A percentile compares a stretch with the other conserved stretches of the same genome.
Conservation (phyloP, 2,329 filamentous ascomycete genomes). For the Pestalotiopsis sp. region DNA sequence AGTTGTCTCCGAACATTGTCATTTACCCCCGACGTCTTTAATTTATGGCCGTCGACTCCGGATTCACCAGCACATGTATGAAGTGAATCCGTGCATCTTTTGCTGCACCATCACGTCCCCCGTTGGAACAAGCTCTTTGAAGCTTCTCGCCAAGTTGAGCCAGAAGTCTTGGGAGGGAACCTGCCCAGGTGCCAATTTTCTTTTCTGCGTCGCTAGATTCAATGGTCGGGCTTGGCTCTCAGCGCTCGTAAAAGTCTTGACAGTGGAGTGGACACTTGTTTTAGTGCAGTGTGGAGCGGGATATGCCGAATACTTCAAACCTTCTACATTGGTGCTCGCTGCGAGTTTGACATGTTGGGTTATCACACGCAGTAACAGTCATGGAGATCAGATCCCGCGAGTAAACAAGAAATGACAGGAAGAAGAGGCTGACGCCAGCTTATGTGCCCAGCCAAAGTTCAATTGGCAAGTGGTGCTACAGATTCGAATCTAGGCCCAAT, state of each 20-base stretch:
- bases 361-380: background rate
- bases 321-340: background rate
- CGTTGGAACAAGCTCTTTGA: conserved; percentile 8
- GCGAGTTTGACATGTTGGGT: background rate
- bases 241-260: too few species aligned
- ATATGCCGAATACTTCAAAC: background rate
- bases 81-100: background rate
- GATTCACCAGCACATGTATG: background rate
- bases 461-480: too few species aligned
- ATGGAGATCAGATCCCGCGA: background rate
- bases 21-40: background rate
- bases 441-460: too few species aligned
- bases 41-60: background rate
- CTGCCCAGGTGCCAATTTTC: background rate
- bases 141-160: conserved; percentile 8
- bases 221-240: background rate
- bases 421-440: too few species aligned
- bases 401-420: background rate
- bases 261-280: too few species aligned
- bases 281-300: background rate
- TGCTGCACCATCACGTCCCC: background rate
- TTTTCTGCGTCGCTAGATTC: background rate
- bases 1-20: background rate
- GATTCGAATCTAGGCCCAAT: too few species aligned
- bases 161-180: background rate